A percentile compares a stretch with the other conserved stretches of the same genome.
phyloP scores from a whole-genome alignment of 2,329 filamentous ascomycete genomes.

The Graphilbum fragrans region DNA sequence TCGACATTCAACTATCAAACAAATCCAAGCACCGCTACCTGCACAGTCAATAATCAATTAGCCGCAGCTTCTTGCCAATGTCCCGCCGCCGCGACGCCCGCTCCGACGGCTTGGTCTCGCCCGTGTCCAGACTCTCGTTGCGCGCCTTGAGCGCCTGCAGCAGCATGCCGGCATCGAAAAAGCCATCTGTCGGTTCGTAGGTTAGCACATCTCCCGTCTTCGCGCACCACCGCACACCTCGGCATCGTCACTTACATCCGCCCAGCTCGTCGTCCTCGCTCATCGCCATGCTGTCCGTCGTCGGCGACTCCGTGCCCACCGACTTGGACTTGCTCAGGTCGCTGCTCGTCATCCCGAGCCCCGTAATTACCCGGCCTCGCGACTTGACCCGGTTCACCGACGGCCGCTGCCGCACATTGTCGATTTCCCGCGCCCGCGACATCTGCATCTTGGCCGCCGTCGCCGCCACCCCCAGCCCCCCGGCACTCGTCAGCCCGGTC shows the following conservation, averaged over 20 bases:
- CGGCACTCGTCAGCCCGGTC: slow-evolving; percentile 2
- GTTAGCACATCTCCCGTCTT: not conserved
- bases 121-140: slow-evolving; percentile 37
- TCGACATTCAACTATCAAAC: too few species aligned
- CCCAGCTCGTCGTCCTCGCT: slow-evolving; percentile 85
- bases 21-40: not conserved
- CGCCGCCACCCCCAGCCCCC: too few species aligned
- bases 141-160: slow-evolving; percentile 74
- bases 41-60: slow-evolving; percentile 51
- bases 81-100: slow-evolving; percentile 51
- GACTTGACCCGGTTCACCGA: slow-evolving; percentile 46
- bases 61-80: slow-evolving; percentile 60
- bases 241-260: slow-evolving; percentile 65
- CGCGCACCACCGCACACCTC: too few species aligned
- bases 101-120: slow-evolving; percentile 42
- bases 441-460: slow-evolving; percentile 18
- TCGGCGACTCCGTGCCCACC: slow-evolving; percentile 44
- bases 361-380: slow-evolving; percentile 59
- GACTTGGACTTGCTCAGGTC: slow-evolving; percentile 15
- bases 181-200: slow-evolving; percentile 68
- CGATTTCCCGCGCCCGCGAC: slow-evolving; percentile 42
- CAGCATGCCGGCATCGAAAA: slow-evolving; percentile 95
- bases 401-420: slow-evolving; percentile 24
- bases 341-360: slow-evolving; percentile 32
- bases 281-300: slow-evolving; percentile 56